These are phyloP conservation scores for Akanthomyces muscarius DNA, from an alignment of 2,329 filamentous ascomycete species.

Conservation along the genomic window DNA sequence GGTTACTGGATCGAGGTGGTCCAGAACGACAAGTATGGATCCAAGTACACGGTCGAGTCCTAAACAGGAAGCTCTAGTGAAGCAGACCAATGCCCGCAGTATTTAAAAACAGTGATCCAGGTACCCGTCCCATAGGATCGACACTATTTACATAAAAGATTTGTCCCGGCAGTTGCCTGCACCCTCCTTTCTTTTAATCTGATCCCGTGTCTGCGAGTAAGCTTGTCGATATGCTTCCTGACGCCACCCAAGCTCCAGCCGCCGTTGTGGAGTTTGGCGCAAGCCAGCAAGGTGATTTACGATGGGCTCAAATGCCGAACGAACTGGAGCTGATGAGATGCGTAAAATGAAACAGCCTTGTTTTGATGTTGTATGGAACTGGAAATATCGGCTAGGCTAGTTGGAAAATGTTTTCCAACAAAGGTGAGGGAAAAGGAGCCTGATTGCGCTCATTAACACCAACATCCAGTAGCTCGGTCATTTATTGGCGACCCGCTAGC, in stretches of 20 bases:
- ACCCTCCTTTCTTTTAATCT: neutral
- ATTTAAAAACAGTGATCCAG: neutral
- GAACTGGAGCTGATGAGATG: neutral
- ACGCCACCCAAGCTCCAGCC: neutral
- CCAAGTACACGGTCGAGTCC: constrained; percentile 47
- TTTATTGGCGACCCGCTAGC: neutral
- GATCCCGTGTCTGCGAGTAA: neutral
- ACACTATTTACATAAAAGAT: neutral
- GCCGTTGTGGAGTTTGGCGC: constrained; percentile 4
- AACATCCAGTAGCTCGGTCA: too few species aligned
- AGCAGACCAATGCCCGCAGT: neutral
- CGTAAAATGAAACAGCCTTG: neutral
- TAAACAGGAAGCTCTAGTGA: neutral
- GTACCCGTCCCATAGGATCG: neutral
- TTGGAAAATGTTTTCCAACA: neutral
- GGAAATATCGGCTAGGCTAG: neutral
- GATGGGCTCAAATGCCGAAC: constrained; percentile 4
- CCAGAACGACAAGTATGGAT: constrained; percentile 68
- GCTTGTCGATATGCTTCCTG: constrained; percentile 7
- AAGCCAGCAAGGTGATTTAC: neutral
- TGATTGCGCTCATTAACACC: neutral
- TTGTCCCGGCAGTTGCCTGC: neutral
- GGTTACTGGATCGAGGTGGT: constrained; percentile 78
- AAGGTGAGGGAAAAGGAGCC: neutral
- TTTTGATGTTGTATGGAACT: neutral